A percentile compares a stretch with the other conserved stretches of the same genome.
Conservation (phyloP, 192 early-diverging fungal genomes). For the Coemansia erecta region DNA sequence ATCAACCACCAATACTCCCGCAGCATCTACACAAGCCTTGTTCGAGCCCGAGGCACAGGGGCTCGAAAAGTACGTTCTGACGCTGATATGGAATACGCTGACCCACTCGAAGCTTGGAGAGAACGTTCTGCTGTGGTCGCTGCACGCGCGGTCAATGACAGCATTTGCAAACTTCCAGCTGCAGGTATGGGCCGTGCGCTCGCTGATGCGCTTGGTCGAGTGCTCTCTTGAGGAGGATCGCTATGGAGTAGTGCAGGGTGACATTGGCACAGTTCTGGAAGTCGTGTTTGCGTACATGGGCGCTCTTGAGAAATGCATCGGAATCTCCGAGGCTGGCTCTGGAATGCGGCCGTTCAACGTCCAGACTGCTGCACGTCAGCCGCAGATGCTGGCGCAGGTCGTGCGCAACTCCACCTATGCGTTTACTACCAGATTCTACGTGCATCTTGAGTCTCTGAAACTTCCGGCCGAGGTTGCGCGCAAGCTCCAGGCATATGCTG, state of each 20-base stretch:
- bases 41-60: constrained; percentile 50
- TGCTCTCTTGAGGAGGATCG: constrained; percentile 43
- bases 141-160: constrained; percentile 22
- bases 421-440: constrained; percentile 43
- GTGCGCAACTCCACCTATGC: constrained; percentile 39
- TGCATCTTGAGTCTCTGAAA: constrained; percentile 42
- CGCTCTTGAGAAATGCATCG: constrained; percentile 33
- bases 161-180: constrained; percentile 49
- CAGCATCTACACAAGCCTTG: constrained; percentile 14
- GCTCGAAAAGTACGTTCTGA: constrained; percentile 50
- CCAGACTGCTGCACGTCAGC: constrained; percentile 35
- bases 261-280: constrained; percentile 30
- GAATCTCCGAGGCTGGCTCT: constrained; percentile 7
- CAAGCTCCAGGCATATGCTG: constrained; percentile 44
- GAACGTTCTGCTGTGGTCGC: constrained; percentile 28
- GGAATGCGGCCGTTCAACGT: constrained; percentile 13
- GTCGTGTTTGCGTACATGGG: constrained; percentile 32
- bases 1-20: background rate
- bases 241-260: constrained; percentile 48
- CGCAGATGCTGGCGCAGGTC: constrained; percentile 47
- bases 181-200: constrained; percentile 49
- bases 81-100: constrained; percentile 35
- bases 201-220: constrained; percentile 43
- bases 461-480: constrained; percentile 30
- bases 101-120: constrained; percentile 37